A percentile compares a stretch with the other conserved stretches of the same genome.
Conservation (phyloP, 1,284 basidiomycete species). For the Ustilago lituana region DNA sequence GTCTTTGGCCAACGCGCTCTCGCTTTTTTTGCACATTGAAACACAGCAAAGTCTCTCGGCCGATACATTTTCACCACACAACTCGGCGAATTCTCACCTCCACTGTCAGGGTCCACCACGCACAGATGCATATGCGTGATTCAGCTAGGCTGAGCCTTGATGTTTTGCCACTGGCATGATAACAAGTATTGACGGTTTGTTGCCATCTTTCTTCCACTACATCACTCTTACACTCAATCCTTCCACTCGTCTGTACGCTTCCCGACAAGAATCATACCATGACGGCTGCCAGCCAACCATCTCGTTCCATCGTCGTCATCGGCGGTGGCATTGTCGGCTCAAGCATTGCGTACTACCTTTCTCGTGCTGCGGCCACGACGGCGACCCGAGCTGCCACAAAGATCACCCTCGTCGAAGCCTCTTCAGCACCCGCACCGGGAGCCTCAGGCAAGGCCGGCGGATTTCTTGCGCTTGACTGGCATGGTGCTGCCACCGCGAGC, state of each 20-base stretch:
- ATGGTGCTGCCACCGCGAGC: conserved; percentile 68
- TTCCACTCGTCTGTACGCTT: no score
- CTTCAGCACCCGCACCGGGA: conserved; percentile 71
- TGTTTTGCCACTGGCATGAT: conserved; percentile 19
- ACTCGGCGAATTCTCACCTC: conserved; percentile 8
- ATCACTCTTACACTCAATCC: no score
- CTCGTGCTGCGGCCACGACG: conserved; percentile 15
- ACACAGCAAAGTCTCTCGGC: no score
- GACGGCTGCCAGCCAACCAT: conserved; percentile 18
- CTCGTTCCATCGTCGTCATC: conserved; percentile 61
- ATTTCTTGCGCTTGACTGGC: conserved; percentile 85
- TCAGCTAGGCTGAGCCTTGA: background rate
- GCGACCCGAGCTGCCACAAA: conserved; percentile 14
- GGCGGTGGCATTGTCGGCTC: conserved; percentile 80
- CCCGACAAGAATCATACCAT: no score
- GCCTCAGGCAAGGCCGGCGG: conserved; percentile 92
- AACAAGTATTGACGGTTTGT: no score
- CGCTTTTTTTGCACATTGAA: background rate
- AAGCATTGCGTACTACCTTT: conserved; percentile 81
- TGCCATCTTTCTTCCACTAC: background rate
- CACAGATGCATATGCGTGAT: conserved; percentile 6
- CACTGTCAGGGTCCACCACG: conserved; percentile 7
- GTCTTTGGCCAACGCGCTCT: conserved; percentile 13
- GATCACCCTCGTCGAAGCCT: conserved; percentile 78
- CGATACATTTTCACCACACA: no score